Evolutionary conservation across 2,329 filamentous ascomycete species (phyloP).

Genomic region (Botrytis cinerea): DNA sequence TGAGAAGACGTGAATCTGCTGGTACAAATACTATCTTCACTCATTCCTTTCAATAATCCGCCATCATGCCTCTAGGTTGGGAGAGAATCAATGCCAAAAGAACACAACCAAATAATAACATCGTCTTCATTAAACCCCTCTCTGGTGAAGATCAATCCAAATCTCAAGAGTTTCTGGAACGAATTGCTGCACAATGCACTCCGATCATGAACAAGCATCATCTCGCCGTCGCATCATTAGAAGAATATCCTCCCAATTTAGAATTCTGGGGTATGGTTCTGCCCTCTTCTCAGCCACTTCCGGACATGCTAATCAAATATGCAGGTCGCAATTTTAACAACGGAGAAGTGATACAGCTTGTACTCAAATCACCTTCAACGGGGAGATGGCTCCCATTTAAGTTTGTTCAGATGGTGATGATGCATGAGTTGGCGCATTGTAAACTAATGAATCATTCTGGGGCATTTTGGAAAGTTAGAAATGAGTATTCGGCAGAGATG

Average conservation of each 20-base stretch:
- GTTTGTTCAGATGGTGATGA: slow-evolving; percentile 93
- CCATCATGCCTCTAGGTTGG: slow-evolving; percentile 72
- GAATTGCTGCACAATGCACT: slow-evolving; percentile 76
- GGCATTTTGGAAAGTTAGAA: slow-evolving; percentile 78
- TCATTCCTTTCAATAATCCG: not conserved
- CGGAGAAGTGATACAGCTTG: slow-evolving; percentile 83
- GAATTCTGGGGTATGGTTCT: slow-evolving; percentile 62
- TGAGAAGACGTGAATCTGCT: not conserved
- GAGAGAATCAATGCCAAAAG: slow-evolving; percentile 75
- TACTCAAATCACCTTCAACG: slow-evolving; percentile 66
- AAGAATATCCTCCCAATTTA: slow-evolving; percentile 77
- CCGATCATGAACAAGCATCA: slow-evolving; percentile 70
- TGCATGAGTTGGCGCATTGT: slow-evolving; percentile 82
- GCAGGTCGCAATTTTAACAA: slow-evolving; percentile 89
- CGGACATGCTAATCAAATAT: not conserved
- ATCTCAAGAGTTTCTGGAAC: slow-evolving; percentile 71
- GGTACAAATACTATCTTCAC: not conserved
- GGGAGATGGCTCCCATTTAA: slow-evolving; percentile 77
- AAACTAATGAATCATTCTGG: slow-evolving; percentile 89
- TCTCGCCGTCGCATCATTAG: slow-evolving; percentile 68
- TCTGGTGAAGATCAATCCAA: slow-evolving; percentile 62
- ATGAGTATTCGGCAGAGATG: slow-evolving; percentile 72
- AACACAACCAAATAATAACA: slow-evolving; percentile 73
- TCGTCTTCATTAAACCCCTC: slow-evolving; percentile 84
- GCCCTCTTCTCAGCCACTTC: not conserved